These are phyloP conservation scores for Alternaria rosae DNA, from an alignment of 2,329 filamentous ascomycete species.

Conservation along the genomic window DNA sequence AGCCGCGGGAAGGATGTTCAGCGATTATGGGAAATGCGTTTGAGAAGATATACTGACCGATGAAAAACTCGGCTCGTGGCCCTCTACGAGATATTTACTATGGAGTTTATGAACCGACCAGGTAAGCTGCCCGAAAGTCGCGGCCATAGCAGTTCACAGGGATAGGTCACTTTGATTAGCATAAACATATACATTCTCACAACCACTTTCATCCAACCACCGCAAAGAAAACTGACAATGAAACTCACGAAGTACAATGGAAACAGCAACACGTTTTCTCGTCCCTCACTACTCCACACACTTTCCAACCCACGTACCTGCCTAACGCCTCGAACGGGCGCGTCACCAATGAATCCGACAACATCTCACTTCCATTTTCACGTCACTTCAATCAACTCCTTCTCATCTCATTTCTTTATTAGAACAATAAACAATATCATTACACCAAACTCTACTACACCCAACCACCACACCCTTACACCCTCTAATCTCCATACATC, in stretches of 20 bases:
- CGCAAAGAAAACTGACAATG: rapidly evolving
- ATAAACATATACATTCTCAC: rapidly evolving
- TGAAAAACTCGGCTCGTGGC: rapidly evolving
- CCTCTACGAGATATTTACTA: neutral
- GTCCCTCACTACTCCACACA: neutral
- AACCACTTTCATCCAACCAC: neutral
- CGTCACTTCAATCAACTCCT: neutral
- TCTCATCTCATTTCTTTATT: neutral
- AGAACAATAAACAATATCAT: neutral
- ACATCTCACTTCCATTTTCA: neutral
- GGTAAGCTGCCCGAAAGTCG: too few species aligned
- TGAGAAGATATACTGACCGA: neutral
- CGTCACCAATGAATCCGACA: neutral
- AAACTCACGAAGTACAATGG: too few species aligned
- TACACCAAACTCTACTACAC: neutral
- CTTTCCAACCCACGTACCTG: neutral
- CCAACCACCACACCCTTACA: too few species aligned
- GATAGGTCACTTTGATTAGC: too few species aligned
- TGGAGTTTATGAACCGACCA: neutral
- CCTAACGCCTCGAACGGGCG: neutral
- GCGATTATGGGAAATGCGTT: neutral
- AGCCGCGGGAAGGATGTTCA: rapidly evolving
- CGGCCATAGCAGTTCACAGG: too few species aligned
- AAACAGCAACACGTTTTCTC: neutral
- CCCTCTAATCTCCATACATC: too few species aligned